Evolutionary conservation across 371 early-diverging fungal genomes (phyloP).

Genomic region (Batrachochytrium dendrobatidis): DNA sequence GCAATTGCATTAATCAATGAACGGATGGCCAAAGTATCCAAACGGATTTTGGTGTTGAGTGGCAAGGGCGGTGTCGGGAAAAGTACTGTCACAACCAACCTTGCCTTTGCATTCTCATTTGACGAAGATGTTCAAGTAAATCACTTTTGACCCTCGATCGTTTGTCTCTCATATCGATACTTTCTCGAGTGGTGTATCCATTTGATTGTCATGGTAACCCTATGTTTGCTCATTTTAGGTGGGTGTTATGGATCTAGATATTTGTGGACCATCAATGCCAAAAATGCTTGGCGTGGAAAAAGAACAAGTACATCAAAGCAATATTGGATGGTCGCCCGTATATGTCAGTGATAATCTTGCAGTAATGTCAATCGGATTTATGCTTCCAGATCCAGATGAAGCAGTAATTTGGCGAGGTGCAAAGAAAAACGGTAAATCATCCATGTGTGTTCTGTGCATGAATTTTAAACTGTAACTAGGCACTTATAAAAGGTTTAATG

Average conservation of each 20-base stretch:
- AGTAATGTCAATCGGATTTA: conserved; percentile 91
- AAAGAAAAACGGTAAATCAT: conserved; percentile 26
- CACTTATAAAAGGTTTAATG: background rate
- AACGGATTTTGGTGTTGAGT: conserved; percentile 80
- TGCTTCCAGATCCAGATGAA: conserved; percentile 82
- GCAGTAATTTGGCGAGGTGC: conserved; percentile 98
- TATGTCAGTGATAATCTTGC: conserved; percentile 80
- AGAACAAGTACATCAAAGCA: conserved; percentile 78
- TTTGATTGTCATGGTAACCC: conserved; percentile 33
- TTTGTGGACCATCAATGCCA: conserved; percentile 98
- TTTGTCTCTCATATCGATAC: background rate
- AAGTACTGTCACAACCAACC: conserved; percentile 45
- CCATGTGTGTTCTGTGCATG: background rate
- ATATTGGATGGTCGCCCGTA: conserved; percentile 83
- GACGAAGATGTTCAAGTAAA: conserved; percentile 32
- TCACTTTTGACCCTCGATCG: conserved; percentile 6
- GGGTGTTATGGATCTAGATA: conserved; percentile 97
- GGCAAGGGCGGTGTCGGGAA: conserved; percentile 99
- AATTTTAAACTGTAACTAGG: background rate
- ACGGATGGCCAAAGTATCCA: conserved; percentile 44
- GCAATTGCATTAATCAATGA: conserved; percentile 70
- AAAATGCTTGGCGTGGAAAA: conserved; percentile 82
- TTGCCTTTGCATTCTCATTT: conserved; percentile 40
- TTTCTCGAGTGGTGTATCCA: conserved; percentile 74
- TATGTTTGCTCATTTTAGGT: too few relatives aligned